Conservation (phyloP, 768 basidiomycete species). For the Termitomyces sp. region DNA sequence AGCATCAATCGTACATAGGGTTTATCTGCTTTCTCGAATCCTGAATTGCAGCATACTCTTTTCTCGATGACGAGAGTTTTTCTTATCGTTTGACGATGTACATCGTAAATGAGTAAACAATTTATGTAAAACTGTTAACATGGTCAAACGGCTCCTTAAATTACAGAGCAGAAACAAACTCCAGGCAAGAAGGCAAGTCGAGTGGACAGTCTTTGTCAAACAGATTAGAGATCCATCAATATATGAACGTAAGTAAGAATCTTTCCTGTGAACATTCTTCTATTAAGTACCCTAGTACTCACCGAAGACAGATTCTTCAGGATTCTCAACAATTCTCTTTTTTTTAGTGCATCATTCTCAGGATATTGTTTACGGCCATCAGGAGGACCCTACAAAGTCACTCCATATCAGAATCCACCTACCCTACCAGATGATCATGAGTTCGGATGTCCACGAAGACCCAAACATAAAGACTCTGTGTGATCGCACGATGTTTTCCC, state of each 20-base stretch:
- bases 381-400: background rate
- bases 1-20: no score
- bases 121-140: background rate
- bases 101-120: no score
- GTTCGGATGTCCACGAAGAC: background rate
- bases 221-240: background rate
- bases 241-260: background rate
- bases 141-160: background rate
- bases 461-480: background rate
- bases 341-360: background rate
- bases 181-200: background rate
- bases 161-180: background rate
- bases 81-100: no score
- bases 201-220: background rate
- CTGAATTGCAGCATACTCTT: no score
- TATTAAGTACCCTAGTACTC: no score
- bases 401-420: background rate
- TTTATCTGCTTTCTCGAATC: no score
- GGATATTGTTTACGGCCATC: background rate
- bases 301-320: background rate
- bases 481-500: background rate
- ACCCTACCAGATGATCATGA: slow-evolving; percentile 4
- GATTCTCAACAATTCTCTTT: background rate
- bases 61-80: no score
- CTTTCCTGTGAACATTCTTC: background rate